Conservation (phyloP, 768 basidiomycete species). For the Gyrodon lividus region DNA sequence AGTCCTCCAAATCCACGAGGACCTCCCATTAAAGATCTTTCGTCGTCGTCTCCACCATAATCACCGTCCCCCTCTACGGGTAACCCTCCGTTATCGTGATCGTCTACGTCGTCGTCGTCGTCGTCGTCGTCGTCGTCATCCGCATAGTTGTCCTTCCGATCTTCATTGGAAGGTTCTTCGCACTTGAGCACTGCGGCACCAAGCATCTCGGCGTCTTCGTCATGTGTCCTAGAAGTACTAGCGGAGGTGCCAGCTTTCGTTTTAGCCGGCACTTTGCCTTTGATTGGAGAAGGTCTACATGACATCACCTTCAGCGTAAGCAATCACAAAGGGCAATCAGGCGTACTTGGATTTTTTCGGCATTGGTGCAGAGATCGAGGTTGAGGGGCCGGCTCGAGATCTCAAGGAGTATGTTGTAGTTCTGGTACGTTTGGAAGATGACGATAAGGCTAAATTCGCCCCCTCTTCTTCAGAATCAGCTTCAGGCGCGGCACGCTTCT, state of each 20-base stretch:
- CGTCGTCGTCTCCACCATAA: conserved; percentile 41
- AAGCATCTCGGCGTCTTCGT: conserved; percentile 77
- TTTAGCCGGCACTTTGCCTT: conserved; percentile 61
- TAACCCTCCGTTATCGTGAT: conserved; percentile 47
- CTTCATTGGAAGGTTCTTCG: conserved; percentile 43
- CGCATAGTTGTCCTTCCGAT: conserved; percentile 43
- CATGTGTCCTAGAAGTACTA: conserved; percentile 62
- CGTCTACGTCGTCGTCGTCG: conserved; percentile 42
- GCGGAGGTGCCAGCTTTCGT: conserved; percentile 55
- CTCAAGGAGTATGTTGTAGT: conserved; percentile 66
- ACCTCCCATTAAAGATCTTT: conserved; percentile 36
- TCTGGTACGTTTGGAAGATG: conserved; percentile 63
- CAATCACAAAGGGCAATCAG: conserved; percentile 3
- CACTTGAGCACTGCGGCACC: conserved; percentile 56
- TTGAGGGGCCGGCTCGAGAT: conserved; percentile 47
- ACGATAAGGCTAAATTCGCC: conserved; percentile 38
- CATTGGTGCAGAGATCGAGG: conserved; percentile 54
- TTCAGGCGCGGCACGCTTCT: conserved; percentile 87
- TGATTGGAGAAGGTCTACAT: conserved; percentile 47
- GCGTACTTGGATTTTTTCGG: conserved; percentile 72
- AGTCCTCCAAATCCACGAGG: conserved; percentile 46
- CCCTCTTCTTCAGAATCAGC: conserved; percentile 65
- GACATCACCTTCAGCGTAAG: conserved; percentile 12
- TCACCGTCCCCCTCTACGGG: conserved; percentile 49
- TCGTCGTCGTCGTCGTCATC: conserved; percentile 17